Evolutionary conservation across 2,329 filamentous ascomycete genomes (phyloP), one percentile per base, ranked within the genome.

Genomic region (Aureobasidium sp.): DNA sequence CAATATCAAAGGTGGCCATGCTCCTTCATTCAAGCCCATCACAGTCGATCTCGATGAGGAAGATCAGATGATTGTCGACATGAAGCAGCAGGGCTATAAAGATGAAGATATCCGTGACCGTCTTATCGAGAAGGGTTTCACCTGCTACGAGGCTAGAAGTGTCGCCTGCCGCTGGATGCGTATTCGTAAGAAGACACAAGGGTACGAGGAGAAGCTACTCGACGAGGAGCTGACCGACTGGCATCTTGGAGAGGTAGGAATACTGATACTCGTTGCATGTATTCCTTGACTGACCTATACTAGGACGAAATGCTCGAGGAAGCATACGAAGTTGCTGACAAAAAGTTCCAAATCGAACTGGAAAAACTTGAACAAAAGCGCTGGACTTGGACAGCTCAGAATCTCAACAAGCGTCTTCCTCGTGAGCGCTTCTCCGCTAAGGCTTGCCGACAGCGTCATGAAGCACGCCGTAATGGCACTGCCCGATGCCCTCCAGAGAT

Each of bases 141-240:
- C 73, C 47, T 69, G 70, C 27, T 81, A 80, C 66, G 74, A 76
- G 32, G 67, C 69, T 29, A 79, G 80, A 70, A 77, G 78, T 2
- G 76, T 82, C 58, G 73, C 74, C 25, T 78, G 77, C 37, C 78
- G 79, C 42, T 79, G 77, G 68, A 67, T 70, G 45, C 77, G 79
- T 27, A 73, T 81, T 54, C 75, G 75, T 59, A 71, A 74, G 41
- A 74, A 73, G 1, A 70, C 79, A 48, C 73, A 75, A 37, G 69
- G 73, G 41, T 71, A 72, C 27, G 71, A 77, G n/a, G 78, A 81
- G 62, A 72, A 75, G 48, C 69, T 75, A 29, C 71, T 83, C 0
- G 73, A 78, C 49, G 75, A 78, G 54, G 75, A 79, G 42, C 69
- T 78, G 63, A 78, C 73, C 54, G 78, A 79, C 66, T 83, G 80